phyloP scores from a whole-genome alignment of 2,329 filamentous ascomycete species.

The Neonectria coccinea region DNA sequence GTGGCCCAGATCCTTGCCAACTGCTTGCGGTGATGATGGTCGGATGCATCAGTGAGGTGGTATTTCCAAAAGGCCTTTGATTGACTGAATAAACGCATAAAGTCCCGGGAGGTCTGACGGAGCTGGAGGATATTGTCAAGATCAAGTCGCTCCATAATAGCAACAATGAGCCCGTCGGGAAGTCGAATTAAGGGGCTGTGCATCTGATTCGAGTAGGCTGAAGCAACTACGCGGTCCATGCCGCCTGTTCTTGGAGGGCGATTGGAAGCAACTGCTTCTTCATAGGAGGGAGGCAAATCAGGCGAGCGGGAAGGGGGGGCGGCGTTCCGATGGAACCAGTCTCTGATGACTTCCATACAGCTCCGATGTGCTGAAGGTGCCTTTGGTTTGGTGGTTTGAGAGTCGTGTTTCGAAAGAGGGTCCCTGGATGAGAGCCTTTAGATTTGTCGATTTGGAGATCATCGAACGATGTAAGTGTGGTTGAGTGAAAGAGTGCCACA shows the following conservation, averaged over 20 bases:
- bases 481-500: neutral
- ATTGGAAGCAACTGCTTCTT: constrained; percentile 1
- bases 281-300: constrained; percentile 10
- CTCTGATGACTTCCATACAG: neutral
- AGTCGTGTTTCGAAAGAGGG: neutral
- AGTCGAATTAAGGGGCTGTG: constrained; percentile 16
- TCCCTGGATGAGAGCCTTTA: constrained; percentile 1
- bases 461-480: constrained; percentile 1
- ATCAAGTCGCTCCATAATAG: constrained; percentile 16
- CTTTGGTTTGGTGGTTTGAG: constrained; percentile 1
- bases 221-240: constrained; percentile 11
- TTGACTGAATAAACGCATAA: constrained; percentile 22
- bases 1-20: constrained; percentile 20
- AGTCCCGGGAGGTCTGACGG: constrained; percentile 19
- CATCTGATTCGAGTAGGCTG: constrained; percentile 18
- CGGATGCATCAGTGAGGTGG: constrained; percentile 16
- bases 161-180: constrained; percentile 17
- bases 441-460: neutral
- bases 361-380: constrained; percentile 6
- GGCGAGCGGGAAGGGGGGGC: neutral
- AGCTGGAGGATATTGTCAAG: constrained; percentile 15
- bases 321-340: neutral
- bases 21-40: neutral
- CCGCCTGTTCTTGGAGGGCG: neutral
- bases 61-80: constrained; percentile 11